A percentile compares a stretch with the other conserved stretches of the same genome.
These are phyloP conservation scores for Epipyxis sp. DNA, from an alignment of 108 stramenopile genomes.

Conservation along the genomic window DNA sequence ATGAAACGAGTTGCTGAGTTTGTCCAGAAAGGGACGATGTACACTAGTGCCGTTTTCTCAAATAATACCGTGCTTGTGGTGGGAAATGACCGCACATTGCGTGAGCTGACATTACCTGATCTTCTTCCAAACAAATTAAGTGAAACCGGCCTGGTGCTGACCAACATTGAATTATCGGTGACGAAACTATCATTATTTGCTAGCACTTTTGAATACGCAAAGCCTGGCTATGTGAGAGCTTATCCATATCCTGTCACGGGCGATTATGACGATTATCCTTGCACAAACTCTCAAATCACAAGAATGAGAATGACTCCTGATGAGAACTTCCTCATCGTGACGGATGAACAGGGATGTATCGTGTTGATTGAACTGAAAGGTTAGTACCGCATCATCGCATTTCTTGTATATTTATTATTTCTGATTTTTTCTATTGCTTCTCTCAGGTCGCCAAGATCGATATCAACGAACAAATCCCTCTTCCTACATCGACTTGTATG, in stretches of 20 bases:
- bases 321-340: slow-evolving; percentile 50
- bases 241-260: slow-evolving; percentile 57
- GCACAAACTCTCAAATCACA: slow-evolving; percentile 49
- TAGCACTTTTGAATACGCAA: slow-evolving; percentile 42
- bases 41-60: slow-evolving; percentile 45
- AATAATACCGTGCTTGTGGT: slow-evolving; percentile 49
- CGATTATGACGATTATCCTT: slow-evolving; percentile 59
- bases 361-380: slow-evolving; percentile 53
- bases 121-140: slow-evolving; percentile 32
- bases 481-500: not conserved
- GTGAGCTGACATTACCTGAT: slow-evolving; percentile 51
- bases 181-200: slow-evolving; percentile 51
- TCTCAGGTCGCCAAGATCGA: slow-evolving; percentile 23
- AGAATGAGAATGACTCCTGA: slow-evolving; percentile 57
- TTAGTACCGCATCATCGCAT: slow-evolving; percentile 41
- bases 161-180: slow-evolving; percentile 47
- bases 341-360: slow-evolving; percentile 55
- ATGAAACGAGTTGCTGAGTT: slow-evolving; percentile 58
- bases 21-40: slow-evolving; percentile 56
- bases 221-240: slow-evolving; percentile 55
- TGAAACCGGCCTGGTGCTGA: slow-evolving; percentile 45
- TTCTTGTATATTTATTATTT: not conserved
- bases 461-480: slow-evolving; percentile 1
- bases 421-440: no score
- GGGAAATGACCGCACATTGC: slow-evolving; percentile 48